phyloP scores from a whole-genome alignment of 768 basidiomycete species.

The Chiua virens region DNA sequence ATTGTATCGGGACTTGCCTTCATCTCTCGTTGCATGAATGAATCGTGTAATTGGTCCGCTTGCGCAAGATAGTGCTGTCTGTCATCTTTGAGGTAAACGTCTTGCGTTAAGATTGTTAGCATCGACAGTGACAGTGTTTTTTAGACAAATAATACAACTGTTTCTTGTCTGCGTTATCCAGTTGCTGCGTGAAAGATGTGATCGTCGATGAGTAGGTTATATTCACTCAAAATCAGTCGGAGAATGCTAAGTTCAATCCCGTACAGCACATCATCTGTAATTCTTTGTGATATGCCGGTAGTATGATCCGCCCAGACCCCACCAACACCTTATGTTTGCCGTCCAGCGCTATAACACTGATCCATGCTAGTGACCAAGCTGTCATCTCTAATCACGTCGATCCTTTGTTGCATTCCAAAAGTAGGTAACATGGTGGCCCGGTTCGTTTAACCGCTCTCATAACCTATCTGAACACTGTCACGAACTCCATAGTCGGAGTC shows the following conservation, averaged over 20 bases:
- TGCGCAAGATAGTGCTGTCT: conserved; percentile 30
- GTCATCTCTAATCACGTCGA: too few relatives aligned
- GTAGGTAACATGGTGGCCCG: too few relatives aligned
- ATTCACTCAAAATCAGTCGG: neutral
- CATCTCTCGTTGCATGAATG: conserved; percentile 5
- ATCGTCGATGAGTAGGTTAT: conserved; percentile 5
- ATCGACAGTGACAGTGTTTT: conserved; percentile 6
- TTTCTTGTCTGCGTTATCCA: conserved; percentile 5
- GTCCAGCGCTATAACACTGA: too few relatives aligned
- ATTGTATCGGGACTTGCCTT: neutral
- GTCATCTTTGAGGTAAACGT: conserved; percentile 18
- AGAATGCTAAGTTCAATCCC: neutral
- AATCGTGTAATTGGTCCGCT: conserved; percentile 7
- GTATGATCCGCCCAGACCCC: too few relatives aligned
- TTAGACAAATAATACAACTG: conserved; percentile 11
- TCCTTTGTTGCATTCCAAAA: too few relatives aligned
- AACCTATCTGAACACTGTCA: too few relatives aligned
- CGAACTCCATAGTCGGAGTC: too few relatives aligned
- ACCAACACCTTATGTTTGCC: too few relatives aligned
- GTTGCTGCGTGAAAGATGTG: neutral
- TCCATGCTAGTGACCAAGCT: too few relatives aligned
- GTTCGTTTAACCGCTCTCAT: too few relatives aligned
- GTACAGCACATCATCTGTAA: neutral
- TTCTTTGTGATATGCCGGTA: too few relatives aligned
- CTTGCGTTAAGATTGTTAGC: neutral